phyloP scores from a whole-genome alignment of 805 yeast species.

The Candida piceae region DNA sequence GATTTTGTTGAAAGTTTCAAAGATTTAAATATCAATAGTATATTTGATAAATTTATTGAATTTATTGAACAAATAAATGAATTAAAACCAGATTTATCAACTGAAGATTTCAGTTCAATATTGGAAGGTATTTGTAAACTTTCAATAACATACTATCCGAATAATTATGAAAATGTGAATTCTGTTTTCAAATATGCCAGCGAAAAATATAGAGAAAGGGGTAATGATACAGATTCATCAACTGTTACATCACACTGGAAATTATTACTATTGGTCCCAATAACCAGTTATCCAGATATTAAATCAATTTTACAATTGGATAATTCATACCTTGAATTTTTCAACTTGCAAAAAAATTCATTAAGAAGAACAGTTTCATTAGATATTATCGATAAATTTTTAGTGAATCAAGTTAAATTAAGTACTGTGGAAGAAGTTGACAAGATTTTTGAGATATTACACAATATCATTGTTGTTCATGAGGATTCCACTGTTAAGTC shows the following conservation, averaged over 20 bases:
- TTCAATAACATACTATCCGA: conserved; percentile 62
- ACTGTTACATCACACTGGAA: conserved; percentile 24
- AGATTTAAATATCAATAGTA: conserved; percentile 15
- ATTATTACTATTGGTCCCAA: conserved; percentile 44
- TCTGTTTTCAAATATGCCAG: conserved; percentile 52
- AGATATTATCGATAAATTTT: conserved; percentile 54
- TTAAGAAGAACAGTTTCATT: conserved; percentile 56
- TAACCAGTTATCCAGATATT: conserved; percentile 37
- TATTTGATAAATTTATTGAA: conserved; percentile 63
- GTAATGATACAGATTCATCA: conserved; percentile 9
- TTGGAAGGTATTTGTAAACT: conserved; percentile 62
- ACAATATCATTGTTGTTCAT: conserved; percentile 41
- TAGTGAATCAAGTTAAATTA: conserved; percentile 35
- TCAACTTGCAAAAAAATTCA: conserved; percentile 43
- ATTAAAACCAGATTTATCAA: conserved; percentile 58
- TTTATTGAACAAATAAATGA: conserved; percentile 54
- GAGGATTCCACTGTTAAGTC: conserved; percentile 30
- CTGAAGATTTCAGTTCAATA: conserved; percentile 60
- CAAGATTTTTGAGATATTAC: conserved; percentile 54
- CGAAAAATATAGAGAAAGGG: conserved; percentile 28
- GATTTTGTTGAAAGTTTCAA: conserved; percentile 17
- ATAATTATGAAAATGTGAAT: conserved; percentile 55
- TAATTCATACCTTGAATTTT: conserved; percentile 48
- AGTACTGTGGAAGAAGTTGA: conserved; percentile 46
- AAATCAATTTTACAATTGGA: conserved; percentile 34